Evolutionary conservation across 768 basidiomycete species (phyloP).

Genomic region (Suillus subluteus): DNA sequence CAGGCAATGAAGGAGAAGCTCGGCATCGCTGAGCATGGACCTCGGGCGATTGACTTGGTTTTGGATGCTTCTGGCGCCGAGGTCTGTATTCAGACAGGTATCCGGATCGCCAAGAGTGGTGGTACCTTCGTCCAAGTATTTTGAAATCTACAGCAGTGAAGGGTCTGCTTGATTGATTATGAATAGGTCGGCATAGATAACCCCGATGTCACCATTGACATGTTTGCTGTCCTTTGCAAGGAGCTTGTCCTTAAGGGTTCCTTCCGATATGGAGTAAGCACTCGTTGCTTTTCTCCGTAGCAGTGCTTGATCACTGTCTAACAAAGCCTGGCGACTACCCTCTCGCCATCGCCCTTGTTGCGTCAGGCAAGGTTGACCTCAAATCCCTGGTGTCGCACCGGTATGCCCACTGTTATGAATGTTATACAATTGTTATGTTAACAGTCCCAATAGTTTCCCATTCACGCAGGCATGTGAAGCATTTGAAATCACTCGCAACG

Average conservation of each 20-base stretch:
- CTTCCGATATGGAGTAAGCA: constrained; percentile 81
- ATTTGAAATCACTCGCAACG: constrained; percentile 78
- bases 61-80: constrained; percentile 94
- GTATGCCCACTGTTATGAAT: constrained; percentile 37
- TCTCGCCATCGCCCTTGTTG: constrained; percentile 81
- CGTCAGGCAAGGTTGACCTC: constrained; percentile 81
- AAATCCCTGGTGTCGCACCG: constrained; percentile 89
- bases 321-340: constrained; percentile 80
- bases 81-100: constrained; percentile 85
- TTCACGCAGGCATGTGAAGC: constrained; percentile 81
- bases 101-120: constrained; percentile 75
- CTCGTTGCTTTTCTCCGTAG: background rate
- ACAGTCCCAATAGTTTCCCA: constrained; percentile 50
- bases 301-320: constrained; percentile 6
- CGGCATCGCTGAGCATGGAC: constrained; percentile 71
- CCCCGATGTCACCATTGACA: constrained; percentile 73
- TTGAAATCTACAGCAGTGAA: constrained; percentile 3
- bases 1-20: constrained; percentile 65
- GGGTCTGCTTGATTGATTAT: background rate
- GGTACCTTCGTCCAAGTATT: constrained; percentile 73
- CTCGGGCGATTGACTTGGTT: constrained; percentile 77
- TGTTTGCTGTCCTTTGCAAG: constrained; percentile 70
- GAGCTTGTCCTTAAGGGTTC: constrained; percentile 85
- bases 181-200: constrained; percentile 84
- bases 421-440: constrained; percentile 1